Conservation (phyloP, 2,329 filamentous ascomycete genomes). For the Pestalotiopsis sp. region DNA sequence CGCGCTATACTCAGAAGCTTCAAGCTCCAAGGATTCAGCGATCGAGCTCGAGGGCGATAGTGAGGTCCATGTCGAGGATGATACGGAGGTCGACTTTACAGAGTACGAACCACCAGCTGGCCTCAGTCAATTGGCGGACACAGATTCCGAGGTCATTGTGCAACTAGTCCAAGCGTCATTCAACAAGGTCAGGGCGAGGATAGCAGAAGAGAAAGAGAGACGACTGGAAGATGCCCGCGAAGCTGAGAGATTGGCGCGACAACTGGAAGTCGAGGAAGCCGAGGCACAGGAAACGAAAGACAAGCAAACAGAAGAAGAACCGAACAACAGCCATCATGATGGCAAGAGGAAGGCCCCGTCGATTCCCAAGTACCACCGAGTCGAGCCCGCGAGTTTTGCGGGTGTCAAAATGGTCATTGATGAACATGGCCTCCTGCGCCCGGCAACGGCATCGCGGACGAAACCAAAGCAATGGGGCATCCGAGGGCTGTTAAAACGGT, state of each 20-base stretch:
- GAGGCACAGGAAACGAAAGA: constrained; percentile 4
- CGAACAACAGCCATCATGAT: background rate
- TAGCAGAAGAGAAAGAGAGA: constrained; percentile 34
- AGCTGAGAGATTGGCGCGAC: constrained; percentile 21
- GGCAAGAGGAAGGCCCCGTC: background rate
- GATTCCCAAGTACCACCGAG: constrained; percentile 1
- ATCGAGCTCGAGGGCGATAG: constrained; percentile 18
- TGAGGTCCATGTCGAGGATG: background rate
- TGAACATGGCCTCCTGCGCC: constrained; percentile 15
- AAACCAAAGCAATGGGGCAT: constrained; percentile 37
- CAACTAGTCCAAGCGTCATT: constrained; percentile 48
- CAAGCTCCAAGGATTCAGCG: constrained; percentile 19
- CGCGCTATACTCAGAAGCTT: background rate
- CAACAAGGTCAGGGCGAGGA: constrained; percentile 43
- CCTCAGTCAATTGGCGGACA: constrained; percentile 39
- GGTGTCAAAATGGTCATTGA: constrained; percentile 9
- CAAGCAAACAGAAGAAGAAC: background rate
- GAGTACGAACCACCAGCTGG: constrained; percentile 48
- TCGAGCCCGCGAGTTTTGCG: background rate
- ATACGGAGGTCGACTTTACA: constrained; percentile 43
- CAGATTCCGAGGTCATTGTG: constrained; percentile 42
- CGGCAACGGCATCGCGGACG: constrained; percentile 11
- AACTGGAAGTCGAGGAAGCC: background rate
- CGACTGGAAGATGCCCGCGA: constrained; percentile 29
- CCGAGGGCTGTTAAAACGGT: constrained; percentile 39